Conservation (phyloP, 1,284 basidiomycete genomes). For the Ustilago vetiveriae region DNA sequence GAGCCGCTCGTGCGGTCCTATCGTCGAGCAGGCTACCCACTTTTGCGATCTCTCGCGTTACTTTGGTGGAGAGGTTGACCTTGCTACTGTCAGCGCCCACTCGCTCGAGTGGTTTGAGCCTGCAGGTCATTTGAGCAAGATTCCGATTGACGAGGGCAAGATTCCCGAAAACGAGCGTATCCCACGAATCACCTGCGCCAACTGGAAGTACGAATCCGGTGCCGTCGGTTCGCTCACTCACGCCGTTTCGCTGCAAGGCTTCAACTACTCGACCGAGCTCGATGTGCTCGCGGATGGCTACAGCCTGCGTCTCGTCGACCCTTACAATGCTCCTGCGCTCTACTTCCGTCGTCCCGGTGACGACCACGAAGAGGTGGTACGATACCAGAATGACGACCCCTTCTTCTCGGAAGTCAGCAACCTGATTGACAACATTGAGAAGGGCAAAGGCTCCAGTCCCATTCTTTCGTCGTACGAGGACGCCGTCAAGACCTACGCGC, state of each 20-base stretch:
- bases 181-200: constrained; percentile 65
- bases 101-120: constrained; percentile 65
- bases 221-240: constrained; percentile 66
- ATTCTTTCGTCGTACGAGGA: constrained; percentile 63
- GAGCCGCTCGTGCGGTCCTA: constrained; percentile 85
- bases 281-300: constrained; percentile 65
- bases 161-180: constrained; percentile 71
- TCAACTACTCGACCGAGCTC: constrained; percentile 65
- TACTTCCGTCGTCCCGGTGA: constrained; percentile 66
- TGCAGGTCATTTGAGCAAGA: constrained; percentile 83
- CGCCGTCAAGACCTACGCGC: constrained; percentile 65
- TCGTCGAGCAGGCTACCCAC: constrained; percentile 95
- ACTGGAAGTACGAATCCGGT: constrained; percentile 65
- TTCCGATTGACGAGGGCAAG: constrained; percentile 80
- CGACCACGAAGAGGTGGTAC: constrained; percentile 66
- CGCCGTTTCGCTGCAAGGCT: constrained; percentile 64
- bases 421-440: constrained; percentile 64
- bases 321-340: constrained; percentile 65
- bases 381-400: constrained; percentile 66
- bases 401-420: constrained; percentile 67
- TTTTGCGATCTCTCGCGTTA: constrained; percentile 82
- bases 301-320: constrained; percentile 64
- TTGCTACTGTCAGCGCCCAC: constrained; percentile 76
- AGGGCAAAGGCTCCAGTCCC: constrained; percentile 52
- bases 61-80: constrained; percentile 96